Percentiles rank a stretch among this genome's conserved stretches.
Conservation (phyloP, 768 basidiomycete genomes). For the Lentinus brumalis region DNA sequence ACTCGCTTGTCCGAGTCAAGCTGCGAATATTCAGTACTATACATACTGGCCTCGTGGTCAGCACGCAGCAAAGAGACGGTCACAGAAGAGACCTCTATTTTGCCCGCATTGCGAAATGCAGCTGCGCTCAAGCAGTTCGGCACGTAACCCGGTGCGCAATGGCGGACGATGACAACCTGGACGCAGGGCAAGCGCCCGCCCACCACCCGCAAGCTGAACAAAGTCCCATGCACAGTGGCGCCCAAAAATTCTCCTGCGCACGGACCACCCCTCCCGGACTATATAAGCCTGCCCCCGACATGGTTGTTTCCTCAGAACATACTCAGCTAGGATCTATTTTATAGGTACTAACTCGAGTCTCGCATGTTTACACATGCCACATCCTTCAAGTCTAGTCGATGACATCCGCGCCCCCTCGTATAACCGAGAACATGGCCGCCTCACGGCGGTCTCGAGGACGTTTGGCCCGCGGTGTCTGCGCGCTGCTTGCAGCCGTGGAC, state of each 20-base stretch:
- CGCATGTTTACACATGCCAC: conserved; percentile 47
- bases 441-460: conserved; percentile 38
- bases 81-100: no score
- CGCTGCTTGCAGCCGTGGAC: conserved; percentile 28
- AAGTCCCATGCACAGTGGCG: neutral
- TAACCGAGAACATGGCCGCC: conserved; percentile 41
- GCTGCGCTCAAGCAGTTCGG: no score
- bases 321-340: conserved; percentile 39
- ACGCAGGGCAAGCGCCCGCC: no score
- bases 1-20: no score
- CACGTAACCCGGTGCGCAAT: no score
- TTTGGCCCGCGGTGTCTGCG: conserved; percentile 31
- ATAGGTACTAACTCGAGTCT: conserved; percentile 46
- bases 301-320: conserved; percentile 40
- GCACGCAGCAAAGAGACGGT: no score
- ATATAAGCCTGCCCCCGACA: conserved; percentile 16
- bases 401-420: conserved; percentile 39
- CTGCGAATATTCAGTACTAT: no score
- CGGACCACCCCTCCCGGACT: conserved; percentile 13
- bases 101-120: no score
- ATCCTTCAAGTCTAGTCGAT: conserved; percentile 44
- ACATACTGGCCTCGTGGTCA: no score
- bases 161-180: neutral
- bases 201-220: conserved; percentile 6
- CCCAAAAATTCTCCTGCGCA: conserved; percentile 7